phyloP scores from a whole-genome alignment of 2,329 filamentous ascomycete species.

The Talaromyces sp. region DNA sequence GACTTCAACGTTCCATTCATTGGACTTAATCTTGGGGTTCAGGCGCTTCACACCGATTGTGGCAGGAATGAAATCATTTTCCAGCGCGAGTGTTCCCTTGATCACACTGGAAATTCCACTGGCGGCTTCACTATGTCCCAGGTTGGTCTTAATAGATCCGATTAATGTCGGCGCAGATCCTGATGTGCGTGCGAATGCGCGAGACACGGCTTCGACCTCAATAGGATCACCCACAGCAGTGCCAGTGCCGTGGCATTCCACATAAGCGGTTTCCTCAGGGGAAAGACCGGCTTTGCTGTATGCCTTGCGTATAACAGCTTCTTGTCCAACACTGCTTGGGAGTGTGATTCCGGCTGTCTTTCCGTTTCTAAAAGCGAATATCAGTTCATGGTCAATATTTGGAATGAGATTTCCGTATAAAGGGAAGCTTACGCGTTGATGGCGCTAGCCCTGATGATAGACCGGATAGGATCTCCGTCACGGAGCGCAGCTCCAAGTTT shows the following conservation, averaged over 20 bases:
- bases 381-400: too few species aligned
- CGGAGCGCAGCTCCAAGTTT: constrained; percentile 31
- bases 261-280: background rate
- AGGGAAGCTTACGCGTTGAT: too few species aligned
- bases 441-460: constrained; percentile 17
- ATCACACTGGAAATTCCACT: background rate
- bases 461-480: constrained; percentile 21
- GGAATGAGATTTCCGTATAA: too few species aligned
- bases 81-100: constrained; percentile 12
- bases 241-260: background rate
- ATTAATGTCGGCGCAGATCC: too few species aligned
- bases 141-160: constrained; percentile 28
- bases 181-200: too few species aligned
- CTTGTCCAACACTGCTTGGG: background rate
- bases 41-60: background rate
- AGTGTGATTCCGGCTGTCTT: background rate
- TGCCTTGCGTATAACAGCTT: background rate
- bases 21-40: too few species aligned
- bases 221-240: background rate
- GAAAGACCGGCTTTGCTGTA: background rate
- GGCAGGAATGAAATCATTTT: constrained; percentile 21
- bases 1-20: too few species aligned
- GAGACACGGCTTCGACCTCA: too few species aligned
- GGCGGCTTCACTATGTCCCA: constrained; percentile 23
- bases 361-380: too few species aligned